Percentiles rank a stretch among this genome's conserved stretches.
phyloP scores from a whole-genome alignment of 2,329 filamentous ascomycete genomes.

The Magnaporthiopsis poae region DNA sequence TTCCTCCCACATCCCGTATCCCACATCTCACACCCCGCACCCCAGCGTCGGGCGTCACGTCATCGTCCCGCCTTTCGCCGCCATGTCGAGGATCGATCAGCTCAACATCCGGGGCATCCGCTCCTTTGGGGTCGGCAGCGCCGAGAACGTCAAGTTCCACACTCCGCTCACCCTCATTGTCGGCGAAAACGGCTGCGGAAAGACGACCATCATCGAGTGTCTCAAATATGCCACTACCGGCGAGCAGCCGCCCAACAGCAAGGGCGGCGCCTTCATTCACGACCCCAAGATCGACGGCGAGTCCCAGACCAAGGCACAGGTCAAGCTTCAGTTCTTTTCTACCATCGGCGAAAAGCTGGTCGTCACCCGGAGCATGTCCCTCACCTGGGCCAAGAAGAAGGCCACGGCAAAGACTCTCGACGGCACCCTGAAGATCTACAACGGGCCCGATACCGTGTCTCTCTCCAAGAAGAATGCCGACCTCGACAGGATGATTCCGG shows the following conservation, averaged over 20 bases:
- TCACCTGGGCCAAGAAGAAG: constrained; percentile 73
- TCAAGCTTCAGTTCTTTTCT: constrained; percentile 77
- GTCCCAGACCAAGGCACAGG: constrained; percentile 80
- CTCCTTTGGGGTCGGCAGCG: constrained; percentile 68
- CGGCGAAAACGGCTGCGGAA: constrained; percentile 92
- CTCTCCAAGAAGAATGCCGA: constrained; percentile 74
- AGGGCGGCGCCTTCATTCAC: constrained; percentile 86
- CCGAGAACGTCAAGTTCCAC: constrained; percentile 76
- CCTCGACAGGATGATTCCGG: constrained; percentile 73
- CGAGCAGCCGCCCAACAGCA: constrained; percentile 82
- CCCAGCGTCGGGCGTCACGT: background rate
- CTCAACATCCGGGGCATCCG: constrained; percentile 37
- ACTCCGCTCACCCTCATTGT: constrained; percentile 92
- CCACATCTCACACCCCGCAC: background rate
- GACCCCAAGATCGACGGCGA: constrained; percentile 80
- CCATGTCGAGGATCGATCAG: constrained; percentile 18
- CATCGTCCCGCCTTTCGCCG: background rate
- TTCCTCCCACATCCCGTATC: background rate
- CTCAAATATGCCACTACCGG: constrained; percentile 97
- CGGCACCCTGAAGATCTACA: constrained; percentile 62
- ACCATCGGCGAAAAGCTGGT: constrained; percentile 73
- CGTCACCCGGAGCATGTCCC: constrained; percentile 71
- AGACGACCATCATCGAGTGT: constrained; percentile 97
- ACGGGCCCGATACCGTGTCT: constrained; percentile 68
- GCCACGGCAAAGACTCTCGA: constrained; percentile 77